Base-by-base conservation (phyloP, 306 rosid genomes). In the Medicago arabica region DNA sequence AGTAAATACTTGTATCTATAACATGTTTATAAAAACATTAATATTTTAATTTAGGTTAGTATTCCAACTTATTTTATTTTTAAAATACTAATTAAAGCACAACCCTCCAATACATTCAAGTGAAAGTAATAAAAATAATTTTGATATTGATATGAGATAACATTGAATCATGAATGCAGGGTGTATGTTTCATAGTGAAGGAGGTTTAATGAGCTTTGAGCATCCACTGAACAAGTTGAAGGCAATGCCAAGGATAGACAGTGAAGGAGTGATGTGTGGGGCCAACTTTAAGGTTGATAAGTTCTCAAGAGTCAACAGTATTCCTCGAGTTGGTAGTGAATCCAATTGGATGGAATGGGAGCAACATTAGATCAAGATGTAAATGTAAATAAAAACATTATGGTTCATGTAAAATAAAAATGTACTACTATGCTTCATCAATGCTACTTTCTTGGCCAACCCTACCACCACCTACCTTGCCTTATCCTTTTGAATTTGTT, bases 261-360 rank as follows among this genome's bases (percentile, higher is more conserved):
- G 99, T 78, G 98, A 96, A 78, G 99, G 99, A 6, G 91, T 71
- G 23, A 80, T 92, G 90, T 96, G 99, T 87, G 99, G 99, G 68
- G 98, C 99, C 53, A 79, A 86, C 72, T 96, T 96, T 84, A 96
- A 88, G 70, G 99, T 96, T 11, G 99, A 96, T 75, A 88, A 83
- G 62, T 96, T 9, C 15, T 12, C 90, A 5, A 87, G 98, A 49
- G 69, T 96, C 60, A 96, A 96, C 80, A 96, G 98, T 83, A 89
- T 96, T 69, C 99, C 99, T 8, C 79, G 99, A 1, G 91, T 83
- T 2, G 99, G 99, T 38, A 96, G 99, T 74, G 87, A 84, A 78
- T 54, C 90, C 65, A 69, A 96, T 72, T 96, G 99, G 98, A 79
- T 81, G 67, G 84, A 86, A 11, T 92, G 97, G 97, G 80, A 88